Evolutionary conservation across 2,329 filamentous ascomycete species (phyloP).

Genomic region (Alternaria arborescens): DNA sequence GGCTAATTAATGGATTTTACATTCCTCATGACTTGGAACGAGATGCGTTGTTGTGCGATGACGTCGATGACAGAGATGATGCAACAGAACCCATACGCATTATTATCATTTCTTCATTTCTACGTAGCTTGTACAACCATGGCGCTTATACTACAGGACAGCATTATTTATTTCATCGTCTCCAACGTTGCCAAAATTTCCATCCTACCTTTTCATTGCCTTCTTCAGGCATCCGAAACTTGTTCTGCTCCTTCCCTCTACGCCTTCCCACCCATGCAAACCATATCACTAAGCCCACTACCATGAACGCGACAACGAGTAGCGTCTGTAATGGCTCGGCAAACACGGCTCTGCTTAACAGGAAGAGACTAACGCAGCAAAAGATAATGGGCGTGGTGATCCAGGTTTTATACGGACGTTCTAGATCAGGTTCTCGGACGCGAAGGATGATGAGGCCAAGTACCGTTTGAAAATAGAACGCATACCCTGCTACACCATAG

Average conservation of each 20-base stretch:
- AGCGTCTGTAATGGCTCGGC: constrained; percentile 90
- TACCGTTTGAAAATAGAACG: constrained; percentile 96
- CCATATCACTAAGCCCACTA: constrained; percentile 85
- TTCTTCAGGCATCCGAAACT: constrained; percentile 35
- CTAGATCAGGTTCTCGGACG: constrained; percentile 84
- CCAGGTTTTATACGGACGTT: constrained; percentile 94
- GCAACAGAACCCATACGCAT: background rate
- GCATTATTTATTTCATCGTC: constrained; percentile 17
- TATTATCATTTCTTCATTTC: constrained; percentile 9
- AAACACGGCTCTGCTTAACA: constrained; percentile 88
- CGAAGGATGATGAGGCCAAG: constrained; percentile 90
- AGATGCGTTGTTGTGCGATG: background rate
- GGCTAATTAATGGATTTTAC: background rate
- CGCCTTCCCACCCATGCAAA: constrained; percentile 79
- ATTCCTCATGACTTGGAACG: background rate
- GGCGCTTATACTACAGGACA: background rate
- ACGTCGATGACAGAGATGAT: background rate
- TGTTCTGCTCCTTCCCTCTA: constrained; percentile 34
- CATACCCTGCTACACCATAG: constrained; percentile 96
- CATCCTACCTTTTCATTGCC: constrained; percentile 47
- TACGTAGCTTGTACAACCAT: background rate
- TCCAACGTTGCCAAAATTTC: constrained; percentile 58
- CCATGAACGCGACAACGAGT: constrained; percentile 84
- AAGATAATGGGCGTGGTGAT: constrained; percentile 97
- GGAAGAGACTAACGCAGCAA: constrained; percentile 94